These are phyloP conservation scores for Pachysandra terminalis DNA, from an alignment of 164 flowering plant species.

Conservation along the genomic window DNA sequence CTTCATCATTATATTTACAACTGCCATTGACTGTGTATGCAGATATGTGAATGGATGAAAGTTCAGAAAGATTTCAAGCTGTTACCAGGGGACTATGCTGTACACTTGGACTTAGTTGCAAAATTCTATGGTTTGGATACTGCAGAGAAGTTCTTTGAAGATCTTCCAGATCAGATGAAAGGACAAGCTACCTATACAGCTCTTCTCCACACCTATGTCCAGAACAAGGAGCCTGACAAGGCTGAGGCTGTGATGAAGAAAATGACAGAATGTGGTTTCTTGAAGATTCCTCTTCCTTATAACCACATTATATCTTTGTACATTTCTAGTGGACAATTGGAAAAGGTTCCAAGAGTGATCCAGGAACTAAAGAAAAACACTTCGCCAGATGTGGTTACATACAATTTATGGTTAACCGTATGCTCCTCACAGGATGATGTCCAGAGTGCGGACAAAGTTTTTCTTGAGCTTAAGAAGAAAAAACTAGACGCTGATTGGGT, in stretches of 20 bases:
- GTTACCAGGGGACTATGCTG: constrained; percentile 83
- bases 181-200: constrained; percentile 49
- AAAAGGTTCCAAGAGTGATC: constrained; percentile 50
- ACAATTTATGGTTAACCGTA: constrained; percentile 59
- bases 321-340: constrained; percentile 56
- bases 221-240: constrained; percentile 43
- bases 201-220: constrained; percentile 77
- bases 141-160: constrained; percentile 87
- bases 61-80: constrained; percentile 62
- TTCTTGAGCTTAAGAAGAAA: constrained; percentile 46
- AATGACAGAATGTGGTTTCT: constrained; percentile 74
- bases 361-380: constrained; percentile 54
- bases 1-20: background rate
- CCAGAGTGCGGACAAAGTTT: constrained; percentile 56
- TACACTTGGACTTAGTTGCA: constrained; percentile 86
- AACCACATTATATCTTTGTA: constrained; percentile 74
- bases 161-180: constrained; percentile 72
- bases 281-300: constrained; percentile 57
- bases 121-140: constrained; percentile 73
- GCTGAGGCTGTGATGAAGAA: constrained; percentile 84
- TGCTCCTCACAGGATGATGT: constrained; percentile 54
- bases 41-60: constrained; percentile 97
- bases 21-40: constrained; percentile 15
- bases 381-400: constrained; percentile 68
- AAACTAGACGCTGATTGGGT: constrained; percentile 79